Percentiles rank a stretch among this genome's conserved stretches.
phyloP scores from a whole-genome alignment of 129 eudicot genomes.

The Logfia minima region DNA sequence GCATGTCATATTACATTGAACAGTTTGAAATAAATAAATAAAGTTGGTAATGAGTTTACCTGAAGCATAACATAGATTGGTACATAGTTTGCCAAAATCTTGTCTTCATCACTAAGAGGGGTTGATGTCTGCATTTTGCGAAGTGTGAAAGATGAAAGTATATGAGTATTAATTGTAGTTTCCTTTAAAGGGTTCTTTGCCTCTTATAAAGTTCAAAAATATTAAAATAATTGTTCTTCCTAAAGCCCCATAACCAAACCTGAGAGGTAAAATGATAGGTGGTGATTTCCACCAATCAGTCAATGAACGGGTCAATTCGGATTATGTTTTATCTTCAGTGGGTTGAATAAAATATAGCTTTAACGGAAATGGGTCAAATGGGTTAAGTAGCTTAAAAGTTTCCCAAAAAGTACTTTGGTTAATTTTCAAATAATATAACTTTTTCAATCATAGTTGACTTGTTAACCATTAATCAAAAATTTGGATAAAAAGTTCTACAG shows the following conservation, averaged over 20 bases:
- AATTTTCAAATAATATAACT: no score
- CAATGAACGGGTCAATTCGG: no score
- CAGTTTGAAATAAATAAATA: background rate
- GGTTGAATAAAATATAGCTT: background rate
- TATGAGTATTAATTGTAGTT: background rate
- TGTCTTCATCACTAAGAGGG: constrained; percentile 31
- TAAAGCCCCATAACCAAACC: background rate
- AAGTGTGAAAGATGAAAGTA: constrained; percentile 18
- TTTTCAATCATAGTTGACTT: background rate
- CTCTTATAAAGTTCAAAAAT: background rate
- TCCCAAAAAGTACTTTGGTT: background rate
- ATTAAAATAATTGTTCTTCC: background rate
- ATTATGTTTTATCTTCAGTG: no score
- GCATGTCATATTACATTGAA: background rate
- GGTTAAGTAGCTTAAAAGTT: background rate
- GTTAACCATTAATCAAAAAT: background rate
- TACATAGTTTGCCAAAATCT: constrained; percentile 60
- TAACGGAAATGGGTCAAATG: background rate
- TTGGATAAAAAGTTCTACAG: background rate
- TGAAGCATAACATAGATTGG: constrained; percentile 90
- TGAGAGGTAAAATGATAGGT: background rate
- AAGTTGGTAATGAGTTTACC: constrained; percentile 34
- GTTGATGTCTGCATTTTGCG: constrained; percentile 47
- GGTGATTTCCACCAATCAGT: background rate
- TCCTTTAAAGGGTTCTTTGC: constrained; percentile 17